Percentiles rank a stretch among this genome's conserved stretches.
Conservation (phyloP, 1,139 yeast species). For the Suhomyces terraborum region DNA sequence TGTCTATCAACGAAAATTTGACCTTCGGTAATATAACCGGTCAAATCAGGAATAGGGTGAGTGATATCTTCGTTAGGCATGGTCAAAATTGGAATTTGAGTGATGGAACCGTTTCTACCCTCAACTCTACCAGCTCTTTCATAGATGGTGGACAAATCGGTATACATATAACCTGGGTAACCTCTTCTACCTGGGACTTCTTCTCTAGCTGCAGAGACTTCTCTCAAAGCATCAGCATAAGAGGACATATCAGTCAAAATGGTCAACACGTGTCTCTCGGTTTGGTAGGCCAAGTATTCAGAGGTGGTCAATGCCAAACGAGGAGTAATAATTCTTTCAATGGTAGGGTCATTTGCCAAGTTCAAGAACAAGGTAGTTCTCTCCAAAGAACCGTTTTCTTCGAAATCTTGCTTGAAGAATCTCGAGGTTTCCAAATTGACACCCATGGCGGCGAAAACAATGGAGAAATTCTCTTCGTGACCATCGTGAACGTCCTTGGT, state of each 20-base stretch:
- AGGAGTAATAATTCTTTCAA: conserved; percentile 98
- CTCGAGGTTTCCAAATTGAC: conserved; percentile 89
- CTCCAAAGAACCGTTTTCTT: conserved; percentile 97
- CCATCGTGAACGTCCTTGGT: conserved; percentile 99
- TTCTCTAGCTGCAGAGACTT: conserved; percentile 99
- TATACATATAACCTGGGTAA: conserved; percentile 99
- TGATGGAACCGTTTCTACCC: conserved; percentile 98
- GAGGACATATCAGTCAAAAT: conserved; percentile 99
- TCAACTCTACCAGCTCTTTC: conserved; percentile 99
- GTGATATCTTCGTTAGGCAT: conserved; percentile 99
- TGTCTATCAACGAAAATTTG: conserved; percentile 98
- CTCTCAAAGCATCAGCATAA: conserved; percentile 98
- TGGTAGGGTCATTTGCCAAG: conserved; percentile 98
- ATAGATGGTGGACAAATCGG: conserved; percentile 97
- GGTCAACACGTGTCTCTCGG: conserved; percentile 98
- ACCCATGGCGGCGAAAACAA: conserved; percentile 99
- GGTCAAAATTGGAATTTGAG: conserved; percentile 97
- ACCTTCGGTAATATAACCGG: conserved; percentile 99
- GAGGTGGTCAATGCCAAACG: conserved; percentile 99
- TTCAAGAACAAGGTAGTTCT: conserved; percentile 95
- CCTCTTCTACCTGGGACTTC: conserved; percentile 99
- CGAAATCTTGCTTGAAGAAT: conserved; percentile 97
- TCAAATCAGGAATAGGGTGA: conserved; percentile 99
- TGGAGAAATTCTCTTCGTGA: conserved; percentile 98
- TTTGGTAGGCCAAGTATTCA: conserved; percentile 96